Percentiles rank a stretch among this genome's conserved stretches.
These are phyloP conservation scores for Botrytis byssoidea DNA, from an alignment of 2,329 filamentous ascomycete genomes.

Conservation along the genomic window DNA sequence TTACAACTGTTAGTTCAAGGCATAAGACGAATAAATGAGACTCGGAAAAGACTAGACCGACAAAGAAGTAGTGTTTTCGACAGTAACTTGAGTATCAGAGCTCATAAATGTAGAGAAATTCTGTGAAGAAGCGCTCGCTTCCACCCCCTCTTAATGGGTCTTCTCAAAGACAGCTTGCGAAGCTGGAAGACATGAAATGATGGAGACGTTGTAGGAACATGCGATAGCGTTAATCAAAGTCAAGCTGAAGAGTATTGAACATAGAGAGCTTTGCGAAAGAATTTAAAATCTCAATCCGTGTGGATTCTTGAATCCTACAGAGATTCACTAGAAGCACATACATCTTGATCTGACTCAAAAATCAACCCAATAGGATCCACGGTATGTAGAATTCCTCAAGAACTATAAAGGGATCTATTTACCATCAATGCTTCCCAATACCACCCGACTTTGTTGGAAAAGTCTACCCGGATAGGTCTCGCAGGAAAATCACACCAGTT, in stretches of 20 bases:
- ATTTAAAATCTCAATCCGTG: neutral
- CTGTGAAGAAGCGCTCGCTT: neutral
- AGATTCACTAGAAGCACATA: neutral
- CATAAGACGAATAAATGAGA: neutral
- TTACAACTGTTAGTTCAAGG: too few relatives aligned
- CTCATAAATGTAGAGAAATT: neutral
- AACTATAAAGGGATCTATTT: neutral
- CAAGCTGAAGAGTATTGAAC: neutral
- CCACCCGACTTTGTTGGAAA: neutral
- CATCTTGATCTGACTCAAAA: neutral
- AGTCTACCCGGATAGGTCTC: fast-evolving
- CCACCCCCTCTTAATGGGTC: neutral
- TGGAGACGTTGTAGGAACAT: neutral
- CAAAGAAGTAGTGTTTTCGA: neutral
- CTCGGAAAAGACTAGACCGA: neutral
- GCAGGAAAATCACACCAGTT: neutral
- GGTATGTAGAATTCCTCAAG: neutral
- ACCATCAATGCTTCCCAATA: neutral
- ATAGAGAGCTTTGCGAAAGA: neutral
- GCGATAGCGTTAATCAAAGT: fast-evolving
- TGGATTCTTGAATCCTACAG: fast-evolving
- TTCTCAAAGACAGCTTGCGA: neutral
- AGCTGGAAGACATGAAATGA: neutral
- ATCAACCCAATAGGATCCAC: fast-evolving
- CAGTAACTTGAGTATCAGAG: neutral